Evolutionary conservation across 2,329 filamentous ascomycete genomes (phyloP).

Genomic region (Nectriaceae sp.): DNA sequence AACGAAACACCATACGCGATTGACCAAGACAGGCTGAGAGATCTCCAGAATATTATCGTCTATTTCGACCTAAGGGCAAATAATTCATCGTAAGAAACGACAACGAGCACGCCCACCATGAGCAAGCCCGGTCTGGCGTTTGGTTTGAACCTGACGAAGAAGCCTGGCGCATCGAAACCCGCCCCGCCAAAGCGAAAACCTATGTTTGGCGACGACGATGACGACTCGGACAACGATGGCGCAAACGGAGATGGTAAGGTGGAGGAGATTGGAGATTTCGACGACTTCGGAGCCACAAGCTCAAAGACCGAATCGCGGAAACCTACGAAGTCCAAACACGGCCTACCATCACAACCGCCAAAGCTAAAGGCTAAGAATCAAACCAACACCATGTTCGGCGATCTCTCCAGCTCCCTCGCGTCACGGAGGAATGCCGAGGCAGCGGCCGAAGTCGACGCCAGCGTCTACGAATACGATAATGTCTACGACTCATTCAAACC

Average conservation of each 20-base stretch:
- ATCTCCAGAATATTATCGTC: no score
- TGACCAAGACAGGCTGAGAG: no score
- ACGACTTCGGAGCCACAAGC: constrained; percentile 42
- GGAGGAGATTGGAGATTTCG: constrained; percentile 66
- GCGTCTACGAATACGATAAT: constrained; percentile 83
- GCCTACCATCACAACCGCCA: constrained; percentile 40
- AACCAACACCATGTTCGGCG: constrained; percentile 54
- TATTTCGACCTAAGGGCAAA: background rate
- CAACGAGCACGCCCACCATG: constrained; percentile 34
- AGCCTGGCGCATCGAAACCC: constrained; percentile 51
- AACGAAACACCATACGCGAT: background rate
- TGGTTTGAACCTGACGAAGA: constrained; percentile 64
- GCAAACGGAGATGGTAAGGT: constrained; percentile 39
- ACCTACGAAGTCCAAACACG: constrained; percentile 36
- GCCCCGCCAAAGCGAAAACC: constrained; percentile 53
- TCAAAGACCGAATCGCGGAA: constrained; percentile 29
- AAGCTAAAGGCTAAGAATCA: constrained; percentile 46
- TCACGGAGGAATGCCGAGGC: constrained; percentile 65
- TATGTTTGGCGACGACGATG: constrained; percentile 57
- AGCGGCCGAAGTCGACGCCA: constrained; percentile 68
- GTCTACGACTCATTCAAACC: constrained; percentile 78
- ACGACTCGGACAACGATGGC: constrained; percentile 56
- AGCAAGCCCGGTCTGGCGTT: constrained; percentile 51
- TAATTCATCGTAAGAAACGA: background rate
- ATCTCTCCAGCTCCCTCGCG: constrained; percentile 66